Evolutionary conservation across 768 basidiomycete genomes (phyloP), one percentile per base, ranked within the genome.

Genomic region (Lentinula boryana): DNA sequence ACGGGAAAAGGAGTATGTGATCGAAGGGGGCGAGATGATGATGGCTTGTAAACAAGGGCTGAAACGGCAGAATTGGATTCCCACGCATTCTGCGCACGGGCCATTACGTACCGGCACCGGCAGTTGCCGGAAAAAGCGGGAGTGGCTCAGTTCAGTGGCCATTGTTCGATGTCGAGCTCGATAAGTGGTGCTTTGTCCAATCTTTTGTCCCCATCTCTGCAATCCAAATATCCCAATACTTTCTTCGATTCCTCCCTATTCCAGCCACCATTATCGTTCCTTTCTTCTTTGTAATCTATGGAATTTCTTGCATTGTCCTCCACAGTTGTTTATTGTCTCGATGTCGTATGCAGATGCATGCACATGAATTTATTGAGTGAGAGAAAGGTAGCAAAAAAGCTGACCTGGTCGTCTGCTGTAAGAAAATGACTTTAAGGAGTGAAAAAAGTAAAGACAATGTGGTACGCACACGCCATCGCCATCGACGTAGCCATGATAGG

Each of bases 1-100:
- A 23, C 55, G 61, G 56, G 44, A 53, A 38, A 72, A 71, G 72
- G 69, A 72, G 68, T 64, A 63, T 68, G 74, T 75, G 80, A 78
- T 80, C 76, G 72, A 77, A 50, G 38, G 55, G 23, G 23, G 55
- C 40, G 55, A 38, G 38, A 56, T 40, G 53, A 56, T 38, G 27
- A 76, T 71, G 74, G 76, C 74, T 36, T 41, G 40, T 55, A 27
- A 56, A 53, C 43, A 27, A 50, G 40, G 23, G 33, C n/a, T 44
- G 46, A 54, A 56, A 48, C 53, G 36, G 35, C 46, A 48, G 46
- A 48, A 48, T 48, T 54, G 35, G 12, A 18, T 36, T 16, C 53
- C 36, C 52, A 55, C 21, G 32, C 32, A n/a, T 58, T 35, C 57
- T 44, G 41, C 57, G 62, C 62, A 62, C 62, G 57, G 56, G 46